Evolutionary conservation across 192 early-diverging fungal species (phyloP), one percentile per base, ranked within the genome.

Genomic region (Coemansia sp.): DNA sequence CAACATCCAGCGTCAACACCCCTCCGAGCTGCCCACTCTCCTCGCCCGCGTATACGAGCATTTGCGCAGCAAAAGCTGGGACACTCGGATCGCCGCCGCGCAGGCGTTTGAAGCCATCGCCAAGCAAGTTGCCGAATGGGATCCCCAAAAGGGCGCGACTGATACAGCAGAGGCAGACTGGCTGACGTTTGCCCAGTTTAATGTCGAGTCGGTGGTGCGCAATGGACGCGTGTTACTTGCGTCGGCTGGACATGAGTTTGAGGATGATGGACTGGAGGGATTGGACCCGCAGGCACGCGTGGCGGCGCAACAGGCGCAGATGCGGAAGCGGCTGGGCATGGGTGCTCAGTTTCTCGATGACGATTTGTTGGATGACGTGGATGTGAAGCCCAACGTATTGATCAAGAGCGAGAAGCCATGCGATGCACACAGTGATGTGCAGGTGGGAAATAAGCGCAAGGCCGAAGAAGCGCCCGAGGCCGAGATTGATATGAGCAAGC

Each of bases 71-170:
- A 88, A 88, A 69, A 85, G 84, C 63, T 99, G 97, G 97, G 94
- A 93, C 50, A 96, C 96, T 14, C 93, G 97, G 3, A 85, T 90
- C 34, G 97, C 97, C n/a, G 94, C 94, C 0, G 92, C 90, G 3
- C 84, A 88, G 42, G 95, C 97, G 6, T 72, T 99, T 6, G 92
- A 95, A 56, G 89, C 91, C 5, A 96, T 99, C 64, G 92, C 93
- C 47, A 74, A 84, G 38, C 91, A 96, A 73, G 94, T 99, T 3
- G 84, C 88, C 25, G 86, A 86, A 31, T 99, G 95, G 94, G 82
- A 89, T 61, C 89, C 92, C 6, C 54, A 17, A 3, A 7, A n/a
- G 54, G 58, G n/a, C 34, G 50, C 21, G 14, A 62, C 42, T 3
- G 74, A 14, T 18, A 59, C 5, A 63, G 64, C 15, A 56, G 63